phyloP scores from a whole-genome alignment of 371 early-diverging fungal species.

The Umbelopsis sp. region DNA sequence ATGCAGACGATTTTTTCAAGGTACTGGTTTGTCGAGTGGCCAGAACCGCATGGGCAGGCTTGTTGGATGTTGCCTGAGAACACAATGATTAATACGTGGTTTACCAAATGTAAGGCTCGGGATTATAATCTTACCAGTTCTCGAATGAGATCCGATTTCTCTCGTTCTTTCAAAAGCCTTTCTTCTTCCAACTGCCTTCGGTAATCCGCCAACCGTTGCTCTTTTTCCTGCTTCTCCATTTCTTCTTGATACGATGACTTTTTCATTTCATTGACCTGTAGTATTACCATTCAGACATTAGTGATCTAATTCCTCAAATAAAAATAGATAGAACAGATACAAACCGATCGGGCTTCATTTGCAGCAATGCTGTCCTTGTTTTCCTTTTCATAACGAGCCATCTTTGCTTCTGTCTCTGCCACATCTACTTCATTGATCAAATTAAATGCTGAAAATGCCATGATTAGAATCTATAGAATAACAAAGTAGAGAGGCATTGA shows the following conservation, averaged over 20 bases:
- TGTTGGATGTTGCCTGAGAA: slow-evolving; percentile 47
- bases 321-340: not conserved
- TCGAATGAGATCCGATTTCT: slow-evolving; percentile 54
- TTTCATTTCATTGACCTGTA: slow-evolving; percentile 51
- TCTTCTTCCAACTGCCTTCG: slow-evolving; percentile 57
- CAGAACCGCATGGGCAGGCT: slow-evolving; percentile 52
- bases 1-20: slow-evolving; percentile 46
- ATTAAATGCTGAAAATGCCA: slow-evolving; percentile 68
- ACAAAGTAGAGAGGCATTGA: not conserved
- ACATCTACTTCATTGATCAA: slow-evolving; percentile 86
- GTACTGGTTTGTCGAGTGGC: slow-evolving; percentile 46
- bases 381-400: slow-evolving; percentile 77
- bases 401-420: slow-evolving; percentile 79
- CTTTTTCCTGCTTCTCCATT: slow-evolving; percentile 49
- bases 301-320: no score
- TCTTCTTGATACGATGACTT: slow-evolving; percentile 44
- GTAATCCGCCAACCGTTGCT: slow-evolving; percentile 60
- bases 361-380: slow-evolving; percentile 81
- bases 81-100: not conserved
- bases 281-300: not conserved
- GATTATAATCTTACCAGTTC: slow-evolving; percentile 42
- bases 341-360: slow-evolving; percentile 62
- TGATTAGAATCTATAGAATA: not conserved
- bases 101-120: not conserved
- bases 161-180: slow-evolving; percentile 43